Evolutionary conservation across 202 grass and related monocot species (phyloP).

Genomic region (Eragrostis tef): DNA sequence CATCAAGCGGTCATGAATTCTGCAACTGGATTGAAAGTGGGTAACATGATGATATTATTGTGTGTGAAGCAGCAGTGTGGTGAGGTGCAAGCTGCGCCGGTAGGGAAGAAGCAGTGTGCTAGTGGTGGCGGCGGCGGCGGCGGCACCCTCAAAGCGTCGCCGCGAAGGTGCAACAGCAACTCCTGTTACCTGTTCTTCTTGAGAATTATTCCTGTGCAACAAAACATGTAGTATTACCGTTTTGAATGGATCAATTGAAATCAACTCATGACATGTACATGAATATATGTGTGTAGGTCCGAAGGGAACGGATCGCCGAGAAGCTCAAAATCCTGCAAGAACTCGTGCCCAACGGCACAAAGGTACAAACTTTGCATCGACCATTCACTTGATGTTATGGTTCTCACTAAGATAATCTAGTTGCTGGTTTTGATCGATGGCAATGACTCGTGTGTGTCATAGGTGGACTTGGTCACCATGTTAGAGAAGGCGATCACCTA

Average conservation of each 20-base stretch:
- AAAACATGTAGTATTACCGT: neutral
- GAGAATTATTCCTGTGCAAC: neutral
- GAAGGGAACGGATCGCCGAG: conserved; percentile 84
- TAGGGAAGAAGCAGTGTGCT: conserved; percentile 85
- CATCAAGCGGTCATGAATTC: neutral
- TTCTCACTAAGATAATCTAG: neutral
- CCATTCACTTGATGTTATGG: neutral
- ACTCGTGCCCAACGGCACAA: conserved; percentile 91
- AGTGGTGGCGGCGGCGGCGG: conserved; percentile 37
- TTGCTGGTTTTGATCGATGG: conserved; percentile 18
- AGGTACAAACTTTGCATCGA: conserved; percentile 45
- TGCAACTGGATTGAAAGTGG: neutral
- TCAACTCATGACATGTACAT: neutral
- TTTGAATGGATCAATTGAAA: conserved; percentile 17
- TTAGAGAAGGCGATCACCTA: conserved; percentile 95
- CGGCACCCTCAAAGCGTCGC: conserved; percentile 74
- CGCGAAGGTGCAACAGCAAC: conserved; percentile 65
- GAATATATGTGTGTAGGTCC: conserved; percentile 54
- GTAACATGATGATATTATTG: neutral
- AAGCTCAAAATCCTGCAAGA: conserved; percentile 90
- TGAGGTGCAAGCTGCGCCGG: conserved; percentile 43
- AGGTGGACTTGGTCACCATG: conserved; percentile 99
- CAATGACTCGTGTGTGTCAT: neutral
- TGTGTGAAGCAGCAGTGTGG: conserved; percentile 46
- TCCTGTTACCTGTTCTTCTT: neutral